Percentiles rank a stretch among this genome's conserved stretches.
Conservation (phyloP, 2,329 filamentous ascomycete species). For the Talaromyces pinophilus region DNA sequence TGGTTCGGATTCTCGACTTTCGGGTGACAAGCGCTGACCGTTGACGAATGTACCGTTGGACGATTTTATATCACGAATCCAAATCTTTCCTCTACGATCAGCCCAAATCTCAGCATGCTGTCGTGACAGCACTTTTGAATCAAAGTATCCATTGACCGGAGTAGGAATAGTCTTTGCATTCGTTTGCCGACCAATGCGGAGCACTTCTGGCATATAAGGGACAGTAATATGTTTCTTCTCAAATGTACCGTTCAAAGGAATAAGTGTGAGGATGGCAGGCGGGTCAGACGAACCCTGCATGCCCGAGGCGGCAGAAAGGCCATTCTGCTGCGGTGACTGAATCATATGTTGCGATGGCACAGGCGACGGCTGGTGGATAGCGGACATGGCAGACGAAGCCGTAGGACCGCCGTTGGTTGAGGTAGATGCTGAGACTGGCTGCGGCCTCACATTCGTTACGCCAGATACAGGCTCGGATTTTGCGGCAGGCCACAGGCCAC, state of each 20-base stretch:
- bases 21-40: conserved; percentile 80
- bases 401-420: conserved; percentile 53
- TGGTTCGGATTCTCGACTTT: conserved; percentile 94
- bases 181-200: conserved; percentile 93
- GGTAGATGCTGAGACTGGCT: conserved; percentile 60
- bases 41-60: conserved; percentile 99
- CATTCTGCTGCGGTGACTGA: conserved; percentile 64
- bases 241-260: conserved; percentile 94
- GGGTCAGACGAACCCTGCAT: conserved; percentile 53
- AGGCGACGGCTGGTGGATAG: conserved; percentile 62
- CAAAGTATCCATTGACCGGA: conserved; percentile 89
- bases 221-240: conserved; percentile 95
- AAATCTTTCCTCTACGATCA: conserved; percentile 80
- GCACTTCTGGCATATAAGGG: conserved; percentile 87
- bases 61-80: conserved; percentile 95
- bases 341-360: conserved; percentile 69
- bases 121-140: conserved; percentile 94
- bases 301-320: conserved; percentile 47
- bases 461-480: conserved; percentile 67
- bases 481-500: conserved; percentile 63
- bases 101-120: conserved; percentile 97
- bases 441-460: conserved; percentile 62
- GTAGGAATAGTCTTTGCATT: conserved; percentile 95
- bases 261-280: conserved; percentile 77
- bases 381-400: conserved; percentile 63